Evolutionary conservation across 1,139 yeast species (phyloP), one percentile per base, ranked within the genome.

Genomic region (Zygosaccharomyces sapae): DNA sequence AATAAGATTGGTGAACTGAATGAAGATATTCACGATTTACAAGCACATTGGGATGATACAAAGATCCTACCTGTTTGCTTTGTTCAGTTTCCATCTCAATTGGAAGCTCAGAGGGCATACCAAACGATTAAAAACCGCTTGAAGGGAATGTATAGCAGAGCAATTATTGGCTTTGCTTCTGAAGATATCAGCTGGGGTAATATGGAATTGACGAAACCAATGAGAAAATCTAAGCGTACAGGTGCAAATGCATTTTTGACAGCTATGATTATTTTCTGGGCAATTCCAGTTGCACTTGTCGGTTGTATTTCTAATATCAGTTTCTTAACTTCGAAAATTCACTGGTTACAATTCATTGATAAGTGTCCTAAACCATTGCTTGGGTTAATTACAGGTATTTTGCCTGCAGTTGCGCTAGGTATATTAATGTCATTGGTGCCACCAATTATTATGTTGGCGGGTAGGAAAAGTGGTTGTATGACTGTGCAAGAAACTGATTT

Each of bases 221-320:
- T 77, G 63, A 70, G 80, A 61, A 60, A 72, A 33, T 58, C 73
- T 7, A 76, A 84, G 67, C 69, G 71, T 44, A 55, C 75, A 6
- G 66, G 74, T 31, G 85, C 90, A 0, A 69, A 73, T 51, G 70
- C 81, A 9, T 74, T 80, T 4, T 72, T 84, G 52, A 65, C 74
- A 12, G 73, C 80, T 3, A 57, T 83, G 55, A 74, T 86, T 44
- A 71, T 86, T 16, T 80, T 86, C 56, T 87, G 95, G 95, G 83
- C 94, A 31, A 75, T 87, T 51, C 96, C 96, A 1, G 92, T 86
- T 10, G 87, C 95, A 3, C 81, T 86, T 52, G 86, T 87, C 20
- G 94, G 95, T 68, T 72, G 81, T 48, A 79, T 87, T 49, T 83
- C 95, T n/a, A 87, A 87, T 60, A 71, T 86, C 43, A 81, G 83